These are phyloP conservation scores for Chiua sp. DNA, from an alignment of 1,284 basidiomycete genomes.

Conservation along the genomic window DNA sequence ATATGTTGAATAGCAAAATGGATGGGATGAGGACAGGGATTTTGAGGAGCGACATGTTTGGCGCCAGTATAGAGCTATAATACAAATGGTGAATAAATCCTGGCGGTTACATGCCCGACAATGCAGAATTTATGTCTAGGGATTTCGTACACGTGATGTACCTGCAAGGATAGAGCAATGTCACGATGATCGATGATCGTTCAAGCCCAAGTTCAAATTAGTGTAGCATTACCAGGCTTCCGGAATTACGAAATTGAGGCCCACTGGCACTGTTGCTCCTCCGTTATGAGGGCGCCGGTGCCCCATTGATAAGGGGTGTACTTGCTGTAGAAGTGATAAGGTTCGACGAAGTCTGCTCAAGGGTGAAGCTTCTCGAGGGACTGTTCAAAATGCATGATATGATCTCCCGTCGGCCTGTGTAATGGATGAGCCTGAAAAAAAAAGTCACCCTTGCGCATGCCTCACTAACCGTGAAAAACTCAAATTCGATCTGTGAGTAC, in stretches of 20 bases:
- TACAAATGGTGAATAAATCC: background rate
- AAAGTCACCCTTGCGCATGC: background rate
- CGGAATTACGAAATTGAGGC: background rate
- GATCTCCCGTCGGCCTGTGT: background rate
- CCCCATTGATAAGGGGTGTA: background rate
- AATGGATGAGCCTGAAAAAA: background rate
- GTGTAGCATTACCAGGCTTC: background rate
- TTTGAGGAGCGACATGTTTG: slow-evolving; percentile 29
- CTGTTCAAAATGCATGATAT: background rate
- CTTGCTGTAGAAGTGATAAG: background rate
- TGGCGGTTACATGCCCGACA: background rate
- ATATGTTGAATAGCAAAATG: slow-evolving; percentile 32
- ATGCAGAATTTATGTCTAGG: slow-evolving; percentile 19
- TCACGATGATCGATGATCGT: background rate
- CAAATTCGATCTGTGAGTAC: background rate
- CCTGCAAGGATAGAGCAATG: background rate
- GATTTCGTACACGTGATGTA: slow-evolving; percentile 26
- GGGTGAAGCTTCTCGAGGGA: background rate
- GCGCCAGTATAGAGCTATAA: background rate
- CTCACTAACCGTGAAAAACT: background rate
- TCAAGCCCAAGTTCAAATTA: too few species aligned
- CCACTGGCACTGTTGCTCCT: background rate
- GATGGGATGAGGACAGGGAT: slow-evolving; percentile 29
- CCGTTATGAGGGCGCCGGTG: background rate
- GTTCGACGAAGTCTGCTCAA: background rate